Evolutionary conservation across 306 rosid species (phyloP).

Genomic region (barrel medic (Medicago truncatula)): DNA sequence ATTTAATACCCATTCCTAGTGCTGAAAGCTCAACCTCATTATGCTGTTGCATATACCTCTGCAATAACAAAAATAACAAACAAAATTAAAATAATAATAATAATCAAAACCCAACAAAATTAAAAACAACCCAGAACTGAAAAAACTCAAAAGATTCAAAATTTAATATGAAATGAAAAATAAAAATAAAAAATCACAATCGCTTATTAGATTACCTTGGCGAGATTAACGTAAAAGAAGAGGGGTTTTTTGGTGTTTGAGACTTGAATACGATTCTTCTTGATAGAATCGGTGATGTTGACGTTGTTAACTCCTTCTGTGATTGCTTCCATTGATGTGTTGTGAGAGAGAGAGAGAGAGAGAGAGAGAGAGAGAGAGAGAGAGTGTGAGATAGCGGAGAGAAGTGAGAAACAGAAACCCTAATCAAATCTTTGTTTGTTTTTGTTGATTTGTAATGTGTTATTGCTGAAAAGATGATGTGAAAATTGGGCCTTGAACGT

Average conservation of each 20-base stretch:
- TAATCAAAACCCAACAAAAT: constrained; percentile 2
- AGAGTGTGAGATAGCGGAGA: neutral
- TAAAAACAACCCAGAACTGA: neutral
- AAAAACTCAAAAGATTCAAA: neutral
- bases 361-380: neutral
- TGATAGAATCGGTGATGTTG: constrained; percentile 54
- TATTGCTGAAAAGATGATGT: neutral
- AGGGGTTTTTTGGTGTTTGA: constrained; percentile 80
- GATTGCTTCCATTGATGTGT: constrained; percentile 57
- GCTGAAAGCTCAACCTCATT: constrained; percentile 88
- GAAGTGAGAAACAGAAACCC: constrained; percentile 27
- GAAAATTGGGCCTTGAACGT: neutral
- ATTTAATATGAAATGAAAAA: neutral
- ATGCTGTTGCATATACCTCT: constrained; percentile 84
- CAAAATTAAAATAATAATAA: neutral
- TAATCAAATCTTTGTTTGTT: constrained; percentile 22
- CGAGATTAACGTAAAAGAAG: constrained; percentile 78
- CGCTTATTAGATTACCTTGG: constrained; percentile 50
- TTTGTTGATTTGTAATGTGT: neutral
- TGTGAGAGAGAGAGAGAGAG: neutral
- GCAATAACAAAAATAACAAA: neutral
- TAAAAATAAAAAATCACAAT: neutral
- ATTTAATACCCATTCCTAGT: constrained; percentile 76
- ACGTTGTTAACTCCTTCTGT: constrained; percentile 63
- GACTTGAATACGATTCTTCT: constrained; percentile 82